A percentile compares a stretch with the other conserved stretches of the same genome.
Conservation (phyloP, 2,329 filamentous ascomycete genomes). For the Chaetomiaceae sp. region DNA sequence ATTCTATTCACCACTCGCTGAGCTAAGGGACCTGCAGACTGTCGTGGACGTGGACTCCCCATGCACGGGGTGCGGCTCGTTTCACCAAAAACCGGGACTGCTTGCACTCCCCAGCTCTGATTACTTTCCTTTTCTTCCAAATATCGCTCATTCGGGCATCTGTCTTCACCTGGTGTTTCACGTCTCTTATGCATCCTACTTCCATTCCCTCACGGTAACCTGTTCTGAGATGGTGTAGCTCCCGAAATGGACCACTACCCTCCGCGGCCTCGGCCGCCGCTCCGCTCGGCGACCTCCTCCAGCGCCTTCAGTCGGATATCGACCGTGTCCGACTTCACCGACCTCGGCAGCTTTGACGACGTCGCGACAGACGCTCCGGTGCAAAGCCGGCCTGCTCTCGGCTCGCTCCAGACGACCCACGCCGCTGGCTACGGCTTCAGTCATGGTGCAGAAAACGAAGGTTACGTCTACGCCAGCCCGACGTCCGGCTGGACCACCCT, state of each 20-base stretch:
- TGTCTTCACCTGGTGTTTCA: not conserved
- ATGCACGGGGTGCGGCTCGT: not conserved
- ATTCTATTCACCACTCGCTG: not conserved
- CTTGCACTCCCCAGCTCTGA: not conserved
- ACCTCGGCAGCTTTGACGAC: slow-evolving; percentile 54
- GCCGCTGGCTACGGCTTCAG: slow-evolving; percentile 5
- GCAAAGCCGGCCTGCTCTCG: slow-evolving; percentile 36
- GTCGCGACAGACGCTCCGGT: slow-evolving; percentile 37
- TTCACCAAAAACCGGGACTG: not conserved
- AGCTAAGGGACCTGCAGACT: not conserved
- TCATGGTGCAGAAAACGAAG: slow-evolving; percentile 23
- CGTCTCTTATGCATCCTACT: too few species aligned
- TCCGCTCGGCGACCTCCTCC: slow-evolving; percentile 22
- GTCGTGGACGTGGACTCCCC: not conserved
- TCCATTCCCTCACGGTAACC: not conserved
- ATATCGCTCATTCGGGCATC: not conserved
- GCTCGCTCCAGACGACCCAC: slow-evolving; percentile 36
- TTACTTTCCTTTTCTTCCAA: not conserved
- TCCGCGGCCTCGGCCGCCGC: slow-evolving; percentile 18
- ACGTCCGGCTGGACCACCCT: slow-evolving; percentile 21
- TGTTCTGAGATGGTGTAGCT: slow-evolving; percentile 12
- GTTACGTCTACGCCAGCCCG: slow-evolving; percentile 16
- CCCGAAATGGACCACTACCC: slow-evolving; percentile 21
- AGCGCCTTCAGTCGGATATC: slow-evolving; percentile 29
- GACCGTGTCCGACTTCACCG: slow-evolving; percentile 30